These are phyloP conservation scores for Kluyveromyces dobzhanskii DNA, from an alignment of 805 yeast species.

Conservation along the genomic window DNA sequence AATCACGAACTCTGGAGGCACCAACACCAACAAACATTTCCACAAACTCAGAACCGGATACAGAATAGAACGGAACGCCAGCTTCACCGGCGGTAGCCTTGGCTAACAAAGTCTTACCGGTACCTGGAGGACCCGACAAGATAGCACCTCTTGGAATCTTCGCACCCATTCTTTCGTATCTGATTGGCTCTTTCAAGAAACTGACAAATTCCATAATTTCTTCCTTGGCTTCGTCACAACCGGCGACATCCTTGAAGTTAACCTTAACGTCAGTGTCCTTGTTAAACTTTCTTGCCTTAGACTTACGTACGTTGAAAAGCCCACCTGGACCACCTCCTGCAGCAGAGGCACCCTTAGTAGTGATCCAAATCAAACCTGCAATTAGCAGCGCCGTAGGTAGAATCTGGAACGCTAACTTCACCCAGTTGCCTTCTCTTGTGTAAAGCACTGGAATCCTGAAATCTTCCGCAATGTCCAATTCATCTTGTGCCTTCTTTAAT, in stretches of 20 bases:
- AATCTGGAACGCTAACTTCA: conserved; percentile 59
- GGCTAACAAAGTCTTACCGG: conserved; percentile 89
- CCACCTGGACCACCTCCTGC: conserved; percentile 57
- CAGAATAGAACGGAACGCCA: conserved; percentile 85
- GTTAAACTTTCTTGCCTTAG: conserved; percentile 72
- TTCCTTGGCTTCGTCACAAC: conserved; percentile 88
- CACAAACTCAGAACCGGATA: conserved; percentile 91
- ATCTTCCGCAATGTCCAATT: conserved; percentile 48
- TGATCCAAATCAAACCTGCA: conserved; percentile 81
- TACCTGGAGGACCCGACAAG: conserved; percentile 92
- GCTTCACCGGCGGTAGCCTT: conserved; percentile 97
- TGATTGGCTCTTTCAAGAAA: conserved; percentile 75
- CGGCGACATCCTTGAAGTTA: conserved; percentile 85
- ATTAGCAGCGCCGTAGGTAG: conserved; percentile 84
- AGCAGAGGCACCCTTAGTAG: conserved; percentile 47
- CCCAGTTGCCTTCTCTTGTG: conserved; percentile 58
- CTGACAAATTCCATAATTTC: conserved; percentile 94
- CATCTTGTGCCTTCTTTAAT: conserved; percentile 67
- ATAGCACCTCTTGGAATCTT: conserved; percentile 95
- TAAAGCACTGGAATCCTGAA: conserved; percentile 78
- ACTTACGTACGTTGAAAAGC: conserved; percentile 68
- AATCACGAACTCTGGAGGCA: conserved; percentile 88
- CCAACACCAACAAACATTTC: conserved; percentile 98
- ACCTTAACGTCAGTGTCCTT: conserved; percentile 77
- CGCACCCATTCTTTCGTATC: conserved; percentile 84